Percentiles rank a stretch among this genome's conserved stretches.
These are phyloP conservation scores for Clitocybe nebularis DNA, from an alignment of 1,284 basidiomycete species.

Conservation along the genomic window DNA sequence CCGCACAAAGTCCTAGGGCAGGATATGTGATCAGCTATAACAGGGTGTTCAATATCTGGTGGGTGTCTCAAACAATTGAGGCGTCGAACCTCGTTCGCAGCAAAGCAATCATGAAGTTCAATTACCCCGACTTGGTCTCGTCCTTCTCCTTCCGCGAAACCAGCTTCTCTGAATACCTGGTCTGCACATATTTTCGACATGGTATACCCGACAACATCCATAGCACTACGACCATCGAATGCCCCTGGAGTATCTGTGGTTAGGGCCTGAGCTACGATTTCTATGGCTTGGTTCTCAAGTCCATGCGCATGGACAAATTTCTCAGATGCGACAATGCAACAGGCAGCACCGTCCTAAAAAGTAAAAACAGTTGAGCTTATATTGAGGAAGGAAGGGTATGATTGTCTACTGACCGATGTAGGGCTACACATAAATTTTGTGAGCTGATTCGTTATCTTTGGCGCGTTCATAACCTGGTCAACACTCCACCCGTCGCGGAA, in stretches of 20 bases:
- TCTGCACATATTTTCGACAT: slow-evolving; percentile 75
- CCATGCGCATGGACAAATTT: slow-evolving; percentile 74
- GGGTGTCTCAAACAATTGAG: not conserved
- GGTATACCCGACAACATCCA: slow-evolving; percentile 71
- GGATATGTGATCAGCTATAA: slow-evolving; percentile 76
- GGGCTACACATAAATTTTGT: slow-evolving; percentile 89
- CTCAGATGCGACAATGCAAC: slow-evolving; percentile 76
- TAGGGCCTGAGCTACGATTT: slow-evolving; percentile 65
- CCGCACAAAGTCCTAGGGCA: slow-evolving; percentile 72
- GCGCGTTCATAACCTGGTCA: slow-evolving; percentile 63
- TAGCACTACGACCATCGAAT: slow-evolving; percentile 64
- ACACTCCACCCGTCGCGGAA: slow-evolving; percentile 75
- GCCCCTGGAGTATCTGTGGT: slow-evolving; percentile 62
- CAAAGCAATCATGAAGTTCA: slow-evolving; percentile 85
- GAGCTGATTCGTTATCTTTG: slow-evolving; percentile 69
- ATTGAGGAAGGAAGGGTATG: not conserved
- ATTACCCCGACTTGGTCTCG: slow-evolving; percentile 79
- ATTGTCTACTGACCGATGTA: slow-evolving; percentile 50
- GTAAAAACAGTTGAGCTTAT: not conserved
- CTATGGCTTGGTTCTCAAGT: slow-evolving; percentile 85
- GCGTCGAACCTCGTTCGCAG: slow-evolving; percentile 61
- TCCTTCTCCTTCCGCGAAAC: slow-evolving; percentile 58
- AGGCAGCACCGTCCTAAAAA: slow-evolving; percentile 67
- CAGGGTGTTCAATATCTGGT: not conserved
- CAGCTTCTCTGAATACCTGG: slow-evolving; percentile 70